phyloP scores from a whole-genome alignment of 495 filamentous ascomycete genomes.

The Penicillium parvum region DNA sequence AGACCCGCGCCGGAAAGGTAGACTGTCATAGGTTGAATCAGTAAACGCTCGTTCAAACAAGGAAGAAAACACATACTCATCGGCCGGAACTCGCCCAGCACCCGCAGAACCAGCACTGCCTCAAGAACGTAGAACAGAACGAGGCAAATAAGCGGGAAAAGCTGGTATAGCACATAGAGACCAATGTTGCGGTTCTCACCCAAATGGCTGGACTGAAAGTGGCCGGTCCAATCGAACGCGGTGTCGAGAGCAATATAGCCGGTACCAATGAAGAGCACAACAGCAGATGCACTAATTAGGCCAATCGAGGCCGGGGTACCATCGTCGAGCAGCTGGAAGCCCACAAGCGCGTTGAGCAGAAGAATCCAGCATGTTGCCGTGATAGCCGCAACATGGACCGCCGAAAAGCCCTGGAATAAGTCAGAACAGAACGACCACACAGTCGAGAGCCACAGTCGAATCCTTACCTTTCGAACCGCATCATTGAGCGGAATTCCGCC shows the following conservation, averaged over 20 bases:
- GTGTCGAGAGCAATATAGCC: constrained; percentile 96
- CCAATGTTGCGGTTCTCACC: constrained; percentile 68
- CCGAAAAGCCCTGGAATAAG: constrained; percentile 70
- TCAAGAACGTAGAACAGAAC: constrained; percentile 81
- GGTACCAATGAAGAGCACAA: constrained; percentile 77
- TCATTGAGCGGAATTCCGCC: constrained; percentile 75
- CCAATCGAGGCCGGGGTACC: constrained; percentile 81
- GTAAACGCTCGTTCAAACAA: constrained; percentile 2
- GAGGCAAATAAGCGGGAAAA: constrained; percentile 84
- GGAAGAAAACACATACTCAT: constrained; percentile 58
- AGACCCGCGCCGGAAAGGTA: constrained; percentile 70
- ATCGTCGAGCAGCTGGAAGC: constrained; percentile 91
- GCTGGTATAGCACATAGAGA: constrained; percentile 91
- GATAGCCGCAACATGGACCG: constrained; percentile 87
- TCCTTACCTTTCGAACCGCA: constrained; percentile 52
- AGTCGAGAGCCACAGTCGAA: not conserved
- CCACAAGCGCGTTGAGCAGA: constrained; percentile 86
- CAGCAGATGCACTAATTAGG: constrained; percentile 64
- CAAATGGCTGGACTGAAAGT: constrained; percentile 57
- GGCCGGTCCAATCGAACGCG: constrained; percentile 76
- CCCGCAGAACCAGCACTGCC: constrained; percentile 69
- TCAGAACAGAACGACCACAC: not conserved
- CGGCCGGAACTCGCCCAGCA: constrained; percentile 80
- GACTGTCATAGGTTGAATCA: constrained; percentile 43
- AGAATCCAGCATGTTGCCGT: constrained; percentile 86